These are phyloP conservation scores for Colletotrichum plurivorum DNA, from an alignment of 2,329 filamentous ascomycete genomes.

Conservation along the genomic window DNA sequence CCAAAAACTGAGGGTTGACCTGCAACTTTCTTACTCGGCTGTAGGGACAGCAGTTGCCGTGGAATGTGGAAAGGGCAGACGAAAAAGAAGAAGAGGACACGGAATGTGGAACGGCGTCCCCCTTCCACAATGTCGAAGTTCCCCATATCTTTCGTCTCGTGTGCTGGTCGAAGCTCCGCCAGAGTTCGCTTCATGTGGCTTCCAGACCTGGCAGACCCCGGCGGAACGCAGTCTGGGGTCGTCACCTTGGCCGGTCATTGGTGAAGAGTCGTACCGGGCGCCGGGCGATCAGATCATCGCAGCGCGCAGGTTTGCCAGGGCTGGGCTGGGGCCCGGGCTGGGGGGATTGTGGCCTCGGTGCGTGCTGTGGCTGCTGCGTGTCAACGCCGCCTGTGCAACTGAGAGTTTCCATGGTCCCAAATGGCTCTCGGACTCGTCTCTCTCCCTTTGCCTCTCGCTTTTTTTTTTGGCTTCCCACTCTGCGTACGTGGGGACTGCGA, in stretches of 20 bases:
- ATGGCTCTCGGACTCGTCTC: too few relatives aligned
- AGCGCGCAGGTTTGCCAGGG: background rate
- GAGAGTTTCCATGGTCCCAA: background rate
- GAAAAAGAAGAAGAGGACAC: background rate
- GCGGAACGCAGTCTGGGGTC: constrained; percentile 16
- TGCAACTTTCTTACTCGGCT: background rate
- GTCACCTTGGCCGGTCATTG: constrained; percentile 1
- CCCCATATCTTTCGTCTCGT: constrained; percentile 31
- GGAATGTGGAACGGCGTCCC: constrained; percentile 25
- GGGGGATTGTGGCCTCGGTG: background rate
- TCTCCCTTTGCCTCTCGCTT: too few relatives aligned
- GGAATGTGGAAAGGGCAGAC: background rate
- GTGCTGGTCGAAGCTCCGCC: constrained; percentile 29
- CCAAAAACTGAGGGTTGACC: constrained; percentile 8
- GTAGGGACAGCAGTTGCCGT: background rate
- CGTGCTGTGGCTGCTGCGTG: constrained; percentile 22
- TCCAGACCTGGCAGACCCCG: constrained; percentile 23
- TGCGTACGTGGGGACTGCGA: too few relatives aligned
- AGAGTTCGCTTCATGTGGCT: constrained; percentile 25
- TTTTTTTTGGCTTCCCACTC: too few relatives aligned
- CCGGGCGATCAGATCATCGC: constrained; percentile 33
- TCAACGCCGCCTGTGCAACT: constrained; percentile 23
- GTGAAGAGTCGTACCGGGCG: constrained; percentile 16
- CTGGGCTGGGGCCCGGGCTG: constrained; percentile 10
- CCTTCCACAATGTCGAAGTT: background rate